phyloP scores from a whole-genome alignment of 2,329 filamentous ascomycete genomes.

The Microthyrium microscopicum region DNA sequence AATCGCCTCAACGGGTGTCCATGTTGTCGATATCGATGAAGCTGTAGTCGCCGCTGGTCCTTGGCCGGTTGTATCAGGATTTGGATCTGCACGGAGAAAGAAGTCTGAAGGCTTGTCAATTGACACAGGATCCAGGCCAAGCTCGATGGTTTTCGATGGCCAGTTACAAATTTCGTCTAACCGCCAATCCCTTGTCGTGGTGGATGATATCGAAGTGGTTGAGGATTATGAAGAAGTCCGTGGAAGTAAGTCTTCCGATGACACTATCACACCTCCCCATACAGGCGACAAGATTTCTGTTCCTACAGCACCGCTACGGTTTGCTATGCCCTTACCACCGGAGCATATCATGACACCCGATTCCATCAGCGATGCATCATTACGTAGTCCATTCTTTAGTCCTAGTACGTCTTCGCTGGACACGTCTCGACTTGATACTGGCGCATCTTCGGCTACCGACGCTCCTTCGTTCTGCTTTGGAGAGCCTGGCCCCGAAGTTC shows the following conservation, averaged over 20 bases:
- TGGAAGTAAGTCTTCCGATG: slow-evolving; percentile 32
- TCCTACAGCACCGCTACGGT: slow-evolving; percentile 19
- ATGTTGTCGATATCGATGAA: too few species aligned
- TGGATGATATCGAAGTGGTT: slow-evolving; percentile 29
- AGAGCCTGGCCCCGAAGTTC: slow-evolving; percentile 54
- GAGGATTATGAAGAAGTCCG: slow-evolving; percentile 31
- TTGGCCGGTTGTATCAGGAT: too few species aligned
- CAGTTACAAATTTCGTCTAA: too few species aligned
- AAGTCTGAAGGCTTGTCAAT: too few species aligned
- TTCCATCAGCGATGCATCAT: slow-evolving; percentile 33
- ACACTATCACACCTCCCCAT: slow-evolving; percentile 24
- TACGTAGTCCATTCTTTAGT: slow-evolving; percentile 47
- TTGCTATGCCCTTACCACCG: slow-evolving; percentile 19
- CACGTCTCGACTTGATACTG: slow-evolving; percentile 55
- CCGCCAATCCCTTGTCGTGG: too few species aligned
- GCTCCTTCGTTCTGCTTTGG: slow-evolving; percentile 47
- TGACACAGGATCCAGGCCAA: too few species aligned
- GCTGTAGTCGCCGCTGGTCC: too few species aligned
- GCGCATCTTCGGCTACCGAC: slow-evolving; percentile 49
- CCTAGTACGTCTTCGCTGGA: slow-evolving; percentile 51
- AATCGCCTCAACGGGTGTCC: too few species aligned
- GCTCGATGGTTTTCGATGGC: too few species aligned
- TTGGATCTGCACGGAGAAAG: too few species aligned
- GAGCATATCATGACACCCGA: slow-evolving; percentile 48
- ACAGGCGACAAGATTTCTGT: slow-evolving; percentile 18